Percentiles rank a stretch among this genome's conserved stretches.
phyloP scores from a whole-genome alignment of 2,329 filamentous ascomycete genomes.

The Xylariaceae sp. region DNA sequence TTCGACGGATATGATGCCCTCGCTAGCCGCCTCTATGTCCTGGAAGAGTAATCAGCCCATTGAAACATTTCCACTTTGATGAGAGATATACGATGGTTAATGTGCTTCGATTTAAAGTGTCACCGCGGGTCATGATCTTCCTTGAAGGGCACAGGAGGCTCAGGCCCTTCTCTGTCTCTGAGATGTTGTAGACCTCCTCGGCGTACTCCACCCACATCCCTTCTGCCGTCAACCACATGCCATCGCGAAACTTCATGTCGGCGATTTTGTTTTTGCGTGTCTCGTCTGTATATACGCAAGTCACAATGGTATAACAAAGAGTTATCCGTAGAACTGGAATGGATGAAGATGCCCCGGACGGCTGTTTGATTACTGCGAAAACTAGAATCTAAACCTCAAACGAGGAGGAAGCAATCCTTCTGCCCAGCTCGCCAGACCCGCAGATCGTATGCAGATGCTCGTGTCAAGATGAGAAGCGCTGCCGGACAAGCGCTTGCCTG shows the following conservation, averaged over 20 bases:
- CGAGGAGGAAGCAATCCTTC: no score
- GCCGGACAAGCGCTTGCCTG: conserved; percentile 5
- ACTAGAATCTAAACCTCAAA: no score
- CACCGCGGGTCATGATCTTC: conserved; percentile 49
- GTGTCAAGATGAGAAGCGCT: conserved; percentile 10
- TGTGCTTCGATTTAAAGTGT: conserved; percentile 52
- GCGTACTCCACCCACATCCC: conserved; percentile 60
- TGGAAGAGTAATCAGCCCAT: conserved; percentile 25
- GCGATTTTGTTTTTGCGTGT: no score
- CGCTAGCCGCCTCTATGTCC: conserved; percentile 53
- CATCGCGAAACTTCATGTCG: conserved; percentile 59
- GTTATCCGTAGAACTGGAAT: no score
- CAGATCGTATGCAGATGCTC: conserved; percentile 3
- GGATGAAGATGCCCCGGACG: no score
- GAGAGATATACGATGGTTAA: conserved; percentile 36
- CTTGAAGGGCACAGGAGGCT: conserved; percentile 54
- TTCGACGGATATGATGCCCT: conserved; percentile 57
- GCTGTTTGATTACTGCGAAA: no score
- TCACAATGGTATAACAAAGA: no score
- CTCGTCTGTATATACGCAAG: no score
- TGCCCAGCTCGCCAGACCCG: conserved; percentile 6
- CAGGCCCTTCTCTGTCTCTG: conserved; percentile 43
- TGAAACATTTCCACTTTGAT: neutral
- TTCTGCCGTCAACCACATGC: conserved; percentile 63
- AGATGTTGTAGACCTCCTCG: conserved; percentile 56